Percentiles rank a stretch among this genome's conserved stretches.
Conservation (phyloP, 495 filamentous ascomycete species). For the Trichoderma reesei region DNA sequence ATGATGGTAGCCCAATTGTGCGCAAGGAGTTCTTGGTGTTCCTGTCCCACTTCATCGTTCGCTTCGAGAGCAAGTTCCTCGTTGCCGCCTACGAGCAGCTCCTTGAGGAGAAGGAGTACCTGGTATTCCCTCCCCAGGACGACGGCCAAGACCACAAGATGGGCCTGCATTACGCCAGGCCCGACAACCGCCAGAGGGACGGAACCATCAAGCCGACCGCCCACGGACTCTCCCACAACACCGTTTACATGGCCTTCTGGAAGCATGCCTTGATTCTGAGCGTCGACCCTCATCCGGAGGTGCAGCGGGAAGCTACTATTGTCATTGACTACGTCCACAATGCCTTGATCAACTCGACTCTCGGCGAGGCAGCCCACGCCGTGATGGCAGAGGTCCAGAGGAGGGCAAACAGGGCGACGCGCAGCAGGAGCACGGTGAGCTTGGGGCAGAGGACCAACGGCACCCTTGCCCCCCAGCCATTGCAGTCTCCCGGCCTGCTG, state of each 20-base stretch:
- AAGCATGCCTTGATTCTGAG: conserved; percentile 83
- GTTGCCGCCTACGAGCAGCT: conserved; percentile 90
- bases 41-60: conserved; percentile 80
- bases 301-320: conserved; percentile 69
- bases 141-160: conserved; percentile 47
- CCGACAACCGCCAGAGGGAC: conserved; percentile 39
- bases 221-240: conserved; percentile 64
- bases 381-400: conserved; percentile 70
- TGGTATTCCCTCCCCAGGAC: conserved; percentile 38
- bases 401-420: conserved; percentile 39
- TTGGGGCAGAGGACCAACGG: conserved; percentile 32
- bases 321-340: conserved; percentile 79
- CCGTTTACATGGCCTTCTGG: conserved; percentile 86
- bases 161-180: conserved; percentile 43
- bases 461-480: conserved; percentile 28
- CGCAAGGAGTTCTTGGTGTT: conserved; percentile 88
- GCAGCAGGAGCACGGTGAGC: conserved; percentile 33
- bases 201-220: conserved; percentile 38
- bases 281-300: conserved; percentile 89
- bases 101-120: conserved; percentile 67
- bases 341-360: conserved; percentile 62
- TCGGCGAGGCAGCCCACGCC: conserved; percentile 56
- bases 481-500: conserved; percentile 36
- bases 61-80: conserved; percentile 86
- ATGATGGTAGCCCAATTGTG: conserved; percentile 87